These are phyloP conservation scores for Elsinoe fawcettii DNA, from an alignment of 2,329 filamentous ascomycete species.

Conservation along the genomic window DNA sequence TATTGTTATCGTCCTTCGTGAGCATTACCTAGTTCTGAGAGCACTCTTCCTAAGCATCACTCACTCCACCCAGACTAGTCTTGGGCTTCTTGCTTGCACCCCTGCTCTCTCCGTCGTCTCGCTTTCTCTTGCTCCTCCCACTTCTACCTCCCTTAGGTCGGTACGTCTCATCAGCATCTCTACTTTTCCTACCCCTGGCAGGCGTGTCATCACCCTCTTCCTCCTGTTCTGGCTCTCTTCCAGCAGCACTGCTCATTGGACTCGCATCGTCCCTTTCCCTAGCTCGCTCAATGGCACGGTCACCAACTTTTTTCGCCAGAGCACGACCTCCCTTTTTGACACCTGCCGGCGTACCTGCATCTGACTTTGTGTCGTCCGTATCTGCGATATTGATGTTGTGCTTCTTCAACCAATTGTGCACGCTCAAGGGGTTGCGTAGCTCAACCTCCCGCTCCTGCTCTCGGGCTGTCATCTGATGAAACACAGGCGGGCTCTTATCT, in stretches of 20 bases:
- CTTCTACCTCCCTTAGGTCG: constrained; percentile 42
- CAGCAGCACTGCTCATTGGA: constrained; percentile 29
- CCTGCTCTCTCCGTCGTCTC: constrained; percentile 19
- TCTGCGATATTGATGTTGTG: constrained; percentile 21
- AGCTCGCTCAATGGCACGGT: constrained; percentile 29
- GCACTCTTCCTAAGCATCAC: not conserved
- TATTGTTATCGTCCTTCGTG: too few species aligned
- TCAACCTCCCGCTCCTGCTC: constrained; percentile 43
- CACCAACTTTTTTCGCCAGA: constrained; percentile 31
- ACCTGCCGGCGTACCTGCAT: constrained; percentile 65
- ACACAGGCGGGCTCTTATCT: constrained; percentile 33
- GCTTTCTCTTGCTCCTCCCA: constrained; percentile 38
- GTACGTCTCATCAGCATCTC: constrained; percentile 39
- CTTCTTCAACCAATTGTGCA: constrained; percentile 77
- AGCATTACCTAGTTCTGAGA: too few species aligned
- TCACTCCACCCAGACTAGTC: constrained; percentile 17
- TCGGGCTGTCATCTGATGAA: constrained; percentile 37
- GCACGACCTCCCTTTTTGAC: constrained; percentile 52
- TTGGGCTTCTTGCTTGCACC: constrained; percentile 21
- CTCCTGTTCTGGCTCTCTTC: constrained; percentile 30
- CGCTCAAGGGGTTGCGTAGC: constrained; percentile 75
- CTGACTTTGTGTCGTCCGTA: constrained; percentile 21
- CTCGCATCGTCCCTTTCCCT: constrained; percentile 24
- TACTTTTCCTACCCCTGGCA: constrained; percentile 28
- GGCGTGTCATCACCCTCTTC: constrained; percentile 33